Evolutionary conservation across 495 filamentous ascomycete species (phyloP).

Genomic region (Aspergillus homomorphus): DNA sequence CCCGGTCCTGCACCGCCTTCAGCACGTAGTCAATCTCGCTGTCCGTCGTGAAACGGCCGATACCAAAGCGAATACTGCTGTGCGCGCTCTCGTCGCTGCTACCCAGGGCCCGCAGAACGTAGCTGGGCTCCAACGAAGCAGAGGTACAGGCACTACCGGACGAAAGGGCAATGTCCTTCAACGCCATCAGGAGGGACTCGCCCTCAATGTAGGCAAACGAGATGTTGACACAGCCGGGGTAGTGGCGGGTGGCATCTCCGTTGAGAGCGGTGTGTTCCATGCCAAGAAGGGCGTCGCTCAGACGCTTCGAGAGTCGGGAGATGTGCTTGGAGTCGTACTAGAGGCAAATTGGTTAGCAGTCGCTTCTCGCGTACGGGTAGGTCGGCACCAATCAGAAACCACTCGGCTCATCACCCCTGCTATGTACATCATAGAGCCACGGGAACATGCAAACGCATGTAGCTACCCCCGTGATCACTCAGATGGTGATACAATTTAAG

Average conservation of each 20-base stretch:
- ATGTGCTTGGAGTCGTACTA: slow-evolving; percentile 92
- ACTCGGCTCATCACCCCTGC: slow-evolving; percentile 51
- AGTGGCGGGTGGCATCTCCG: slow-evolving; percentile 77
- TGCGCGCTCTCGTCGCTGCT: slow-evolving; percentile 97
- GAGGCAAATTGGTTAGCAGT: slow-evolving; percentile 1
- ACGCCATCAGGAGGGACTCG: slow-evolving; percentile 94
- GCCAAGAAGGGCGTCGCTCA: slow-evolving; percentile 74
- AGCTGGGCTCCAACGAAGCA: slow-evolving; percentile 92
- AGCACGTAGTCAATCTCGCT: slow-evolving; percentile 95
- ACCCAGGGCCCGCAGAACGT: slow-evolving; percentile 88
- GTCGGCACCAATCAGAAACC: not conserved
- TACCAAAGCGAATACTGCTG: slow-evolving; percentile 95
- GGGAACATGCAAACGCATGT: slow-evolving; percentile 35
- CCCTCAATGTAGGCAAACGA: slow-evolving; percentile 98
- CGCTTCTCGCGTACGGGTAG: not conserved
- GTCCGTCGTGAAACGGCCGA: slow-evolving; percentile 94
- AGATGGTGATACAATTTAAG: slow-evolving; percentile 52
- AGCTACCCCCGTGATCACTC: slow-evolving; percentile 44
- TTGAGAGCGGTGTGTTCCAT: slow-evolving; percentile 93
- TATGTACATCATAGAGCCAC: slow-evolving; percentile 43
- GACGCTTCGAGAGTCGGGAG: slow-evolving; percentile 72
- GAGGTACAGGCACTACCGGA: slow-evolving; percentile 97
- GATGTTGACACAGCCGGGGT: slow-evolving; percentile 96
- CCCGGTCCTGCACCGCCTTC: slow-evolving; percentile 86
- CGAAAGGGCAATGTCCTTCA: slow-evolving; percentile 96